These are phyloP conservation scores for Colletotrichum sp. DNA, from an alignment of 2,329 filamentous ascomycete species.

Conservation along the genomic window DNA sequence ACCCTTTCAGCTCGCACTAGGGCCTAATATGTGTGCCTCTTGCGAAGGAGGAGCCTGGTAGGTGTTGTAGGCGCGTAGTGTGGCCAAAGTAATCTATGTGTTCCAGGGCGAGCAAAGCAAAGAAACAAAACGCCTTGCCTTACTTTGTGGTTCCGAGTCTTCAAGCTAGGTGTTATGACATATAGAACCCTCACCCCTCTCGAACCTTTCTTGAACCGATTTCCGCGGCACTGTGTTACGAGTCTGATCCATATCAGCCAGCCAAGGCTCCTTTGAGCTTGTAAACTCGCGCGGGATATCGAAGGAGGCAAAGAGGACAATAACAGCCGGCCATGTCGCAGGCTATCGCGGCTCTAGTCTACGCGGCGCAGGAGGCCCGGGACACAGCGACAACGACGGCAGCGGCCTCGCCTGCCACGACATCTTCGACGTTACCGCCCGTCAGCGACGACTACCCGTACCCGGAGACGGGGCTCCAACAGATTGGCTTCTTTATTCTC, in stretches of 20 bases:
- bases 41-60: background rate
- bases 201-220: background rate
- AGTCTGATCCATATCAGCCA: background rate
- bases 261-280: background rate
- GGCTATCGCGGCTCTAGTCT: conserved; percentile 2
- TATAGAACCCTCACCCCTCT: background rate
- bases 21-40: background rate
- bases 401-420: background rate
- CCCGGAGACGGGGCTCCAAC: conserved; percentile 4
- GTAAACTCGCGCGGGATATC: background rate
- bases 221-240: background rate
- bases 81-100: background rate
- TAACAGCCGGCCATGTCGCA: background rate
- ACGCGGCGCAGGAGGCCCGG: conserved; percentile 5
- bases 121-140: background rate
- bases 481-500: conserved; percentile 3
- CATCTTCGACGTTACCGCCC: background rate
- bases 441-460: conserved; percentile 10
- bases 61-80: background rate
- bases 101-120: background rate
- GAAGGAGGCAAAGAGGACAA: background rate
- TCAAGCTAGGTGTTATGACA: background rate
- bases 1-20: background rate
- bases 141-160: background rate
- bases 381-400: background rate